Evolutionary conservation across 805 yeast species (phyloP).

Genomic region (Peterozyma xylosa): DNA sequence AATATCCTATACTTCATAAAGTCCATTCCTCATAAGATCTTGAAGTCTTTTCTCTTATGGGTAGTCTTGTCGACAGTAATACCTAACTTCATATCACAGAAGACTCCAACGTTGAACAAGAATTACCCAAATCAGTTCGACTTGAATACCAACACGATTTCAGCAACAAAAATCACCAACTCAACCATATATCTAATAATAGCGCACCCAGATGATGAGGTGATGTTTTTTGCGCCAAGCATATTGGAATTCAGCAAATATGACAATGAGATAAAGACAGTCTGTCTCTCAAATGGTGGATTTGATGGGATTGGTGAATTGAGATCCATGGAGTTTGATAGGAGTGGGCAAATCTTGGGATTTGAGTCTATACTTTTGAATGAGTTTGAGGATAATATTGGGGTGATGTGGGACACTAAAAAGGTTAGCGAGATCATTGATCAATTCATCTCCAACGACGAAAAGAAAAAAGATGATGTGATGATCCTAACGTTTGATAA

Average conservation of each 20-base stretch:
- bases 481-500: slow-evolving; percentile 74
- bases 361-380: slow-evolving; percentile 31
- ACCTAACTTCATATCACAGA: no score
- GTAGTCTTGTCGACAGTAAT: no score
- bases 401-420: slow-evolving; percentile 49
- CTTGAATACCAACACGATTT: no score
- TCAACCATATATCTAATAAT: slow-evolving; percentile 44
- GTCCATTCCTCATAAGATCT: no score
- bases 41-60: no score
- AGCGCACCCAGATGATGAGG: slow-evolving; percentile 98
- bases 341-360: slow-evolving; percentile 50
- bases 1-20: no score
- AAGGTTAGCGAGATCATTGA: slow-evolving; percentile 32
- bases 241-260: slow-evolving; percentile 41
- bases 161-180: background rate
- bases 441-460: slow-evolving; percentile 15
- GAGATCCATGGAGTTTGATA: slow-evolving; percentile 52
- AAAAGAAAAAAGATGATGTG: slow-evolving; percentile 15
- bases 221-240: slow-evolving; percentile 92
- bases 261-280: slow-evolving; percentile 43
- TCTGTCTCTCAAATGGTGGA: slow-evolving; percentile 76
- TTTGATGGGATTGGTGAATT: slow-evolving; percentile 64
- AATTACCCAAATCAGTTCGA: no score
- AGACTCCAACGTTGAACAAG: no score
- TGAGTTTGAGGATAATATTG: slow-evolving; percentile 62